Evolutionary conservation across 2,329 filamentous ascomycete species (phyloP).

Genomic region (Pyrenophora teres): DNA sequence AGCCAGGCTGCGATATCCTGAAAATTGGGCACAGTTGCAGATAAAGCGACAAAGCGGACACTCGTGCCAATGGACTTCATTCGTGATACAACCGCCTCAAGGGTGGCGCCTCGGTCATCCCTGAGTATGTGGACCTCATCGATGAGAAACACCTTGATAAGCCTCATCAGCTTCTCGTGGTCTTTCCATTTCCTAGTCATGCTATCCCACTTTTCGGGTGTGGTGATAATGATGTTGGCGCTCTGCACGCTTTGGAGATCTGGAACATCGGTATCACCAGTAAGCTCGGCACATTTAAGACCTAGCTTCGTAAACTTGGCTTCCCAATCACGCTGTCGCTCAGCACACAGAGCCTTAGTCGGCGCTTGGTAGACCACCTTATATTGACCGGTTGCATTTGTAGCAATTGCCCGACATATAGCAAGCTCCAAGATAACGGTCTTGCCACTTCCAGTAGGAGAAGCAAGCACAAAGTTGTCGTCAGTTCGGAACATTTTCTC

Average conservation of each 20-base stretch:
- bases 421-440: constrained; percentile 81
- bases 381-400: constrained; percentile 63
- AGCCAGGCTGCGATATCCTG: constrained; percentile 81
- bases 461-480: constrained; percentile 78
- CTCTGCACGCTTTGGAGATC: constrained; percentile 71
- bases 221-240: constrained; percentile 83
- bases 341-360: constrained; percentile 80
- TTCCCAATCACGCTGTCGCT: constrained; percentile 77
- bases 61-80: constrained; percentile 81
- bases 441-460: constrained; percentile 85
- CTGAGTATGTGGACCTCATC: constrained; percentile 89
- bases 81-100: constrained; percentile 82
- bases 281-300: constrained; percentile 75
- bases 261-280: constrained; percentile 73
- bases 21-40: constrained; percentile 82
- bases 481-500: constrained; percentile 66
- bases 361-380: constrained; percentile 87
- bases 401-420: constrained; percentile 71
- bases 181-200: constrained; percentile 87
- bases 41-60: constrained; percentile 79
- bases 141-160: constrained; percentile 80
- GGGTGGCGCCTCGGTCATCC: constrained; percentile 74
- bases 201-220: constrained; percentile 90
- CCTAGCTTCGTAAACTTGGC: constrained; percentile 71
- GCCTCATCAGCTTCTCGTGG: constrained; percentile 72